Evolutionary conservation across 139 green algal genomes (phyloP), one percentile per base, ranked within the genome.

Genomic region (Volvox africanus): DNA sequence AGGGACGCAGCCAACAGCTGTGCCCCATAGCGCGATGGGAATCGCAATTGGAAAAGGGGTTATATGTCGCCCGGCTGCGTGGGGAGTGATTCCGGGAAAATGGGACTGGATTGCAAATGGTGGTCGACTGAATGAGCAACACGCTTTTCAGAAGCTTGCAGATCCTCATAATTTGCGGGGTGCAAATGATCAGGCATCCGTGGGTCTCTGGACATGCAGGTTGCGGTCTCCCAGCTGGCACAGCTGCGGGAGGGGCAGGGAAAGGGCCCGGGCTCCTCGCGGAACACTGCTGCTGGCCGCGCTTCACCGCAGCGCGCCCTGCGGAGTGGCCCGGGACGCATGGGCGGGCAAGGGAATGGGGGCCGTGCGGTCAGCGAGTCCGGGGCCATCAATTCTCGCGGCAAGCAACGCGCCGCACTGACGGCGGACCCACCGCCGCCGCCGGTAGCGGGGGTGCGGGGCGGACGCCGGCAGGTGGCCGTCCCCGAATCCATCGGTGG

Each of bases 351-450:
- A 36, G 82, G 83, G 26, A 50, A 28, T 17, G 37, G 33, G 14
- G 85, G 85, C 0, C 85, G 85, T 1, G 69, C 85, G 14, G 68
- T 89, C 12, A 82, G 69, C 85, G 85, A 89, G 69, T 89, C 85
- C 2, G 85, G 85, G 9, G 85, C 85, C 3, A 21, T 33, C 21
- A 32, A 55, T 2, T 71, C 69, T 0, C 85, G 69, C 0, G 12
- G 28, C 69, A 78, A 75, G 37, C 36, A 26, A 11, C 85, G 85
- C 0, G 37, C 85, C 1, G 14, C 85, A 28, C 85, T 89, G 5
- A 89, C 85, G 1, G 85, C 85, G 1, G 85, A 89, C 18, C 85
- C 85, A 21, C 85, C 85, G 44, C 83, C 83, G 36, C 83, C 83
- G 67, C 83, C 83, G 0, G 71, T 79, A 28, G 67, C 83, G 20